phyloP scores from a whole-genome alignment of 495 filamentous ascomycete genomes.

The Penicillium canariense region DNA sequence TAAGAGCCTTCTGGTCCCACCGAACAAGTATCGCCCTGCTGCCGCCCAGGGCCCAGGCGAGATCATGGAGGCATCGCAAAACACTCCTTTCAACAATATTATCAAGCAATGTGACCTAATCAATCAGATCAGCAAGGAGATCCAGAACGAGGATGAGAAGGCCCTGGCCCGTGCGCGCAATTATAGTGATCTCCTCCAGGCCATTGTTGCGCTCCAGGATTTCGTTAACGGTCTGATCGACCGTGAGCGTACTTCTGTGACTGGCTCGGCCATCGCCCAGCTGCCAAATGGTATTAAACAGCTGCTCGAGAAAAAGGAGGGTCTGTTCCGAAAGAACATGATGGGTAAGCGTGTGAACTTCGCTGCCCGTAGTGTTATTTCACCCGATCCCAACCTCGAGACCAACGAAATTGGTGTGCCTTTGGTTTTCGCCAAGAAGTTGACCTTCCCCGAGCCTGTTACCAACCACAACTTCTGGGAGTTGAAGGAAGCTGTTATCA shows the following conservation, averaged over 20 bases:
- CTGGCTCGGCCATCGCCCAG: constrained; percentile 56
- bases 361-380: constrained; percentile 96
- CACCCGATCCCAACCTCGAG: constrained; percentile 97
- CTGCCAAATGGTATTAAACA: constrained; percentile 81
- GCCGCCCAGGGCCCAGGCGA: constrained; percentile 72
- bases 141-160: constrained; percentile 49
- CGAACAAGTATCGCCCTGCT: constrained; percentile 89
- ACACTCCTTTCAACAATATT: constrained; percentile 78
- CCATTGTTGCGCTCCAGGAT: constrained; percentile 82
- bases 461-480: constrained; percentile 96
- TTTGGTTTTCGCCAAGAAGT: constrained; percentile 90
- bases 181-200: constrained; percentile 62
- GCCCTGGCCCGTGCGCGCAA: constrained; percentile 45
- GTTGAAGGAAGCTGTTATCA: constrained; percentile 93
- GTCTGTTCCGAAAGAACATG: constrained; percentile 98
- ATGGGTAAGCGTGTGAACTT: constrained; percentile 99
- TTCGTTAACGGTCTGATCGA: constrained; percentile 89
- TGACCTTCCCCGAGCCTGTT: constrained; percentile 96
- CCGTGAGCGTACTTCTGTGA: constrained; percentile 74
- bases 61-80: constrained; percentile 81
- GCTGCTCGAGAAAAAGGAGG: constrained; percentile 97
- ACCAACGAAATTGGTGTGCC: constrained; percentile 98
- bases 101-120: constrained; percentile 67
- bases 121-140: constrained; percentile 71
- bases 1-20: constrained; percentile 77